Evolutionary conservation across 345 rosid species (phyloP).

Genomic region (Pistacia vera): DNA sequence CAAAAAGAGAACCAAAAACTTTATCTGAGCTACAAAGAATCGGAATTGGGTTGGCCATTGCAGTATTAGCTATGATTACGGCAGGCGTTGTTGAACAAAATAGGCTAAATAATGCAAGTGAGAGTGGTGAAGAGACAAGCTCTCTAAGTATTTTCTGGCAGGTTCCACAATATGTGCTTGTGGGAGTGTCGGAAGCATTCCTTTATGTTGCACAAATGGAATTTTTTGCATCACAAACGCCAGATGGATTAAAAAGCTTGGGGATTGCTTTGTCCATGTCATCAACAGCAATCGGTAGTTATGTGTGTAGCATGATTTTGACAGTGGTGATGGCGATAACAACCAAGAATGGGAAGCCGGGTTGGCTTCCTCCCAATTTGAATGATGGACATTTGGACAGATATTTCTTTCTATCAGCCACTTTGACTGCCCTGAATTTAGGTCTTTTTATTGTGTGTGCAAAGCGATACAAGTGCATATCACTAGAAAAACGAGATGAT

Average conservation of each 20-base stretch:
- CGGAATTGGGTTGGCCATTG: constrained; percentile 36
- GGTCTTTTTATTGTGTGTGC: constrained; percentile 18
- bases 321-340: constrained; percentile 34
- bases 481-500: constrained; percentile 19
- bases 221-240: constrained; percentile 35
- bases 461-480: constrained; percentile 20
- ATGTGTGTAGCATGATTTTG: constrained; percentile 29
- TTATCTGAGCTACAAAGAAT: constrained; percentile 33
- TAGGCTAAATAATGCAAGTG: constrained; percentile 26
- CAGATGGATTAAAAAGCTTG: constrained; percentile 38
- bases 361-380: constrained; percentile 45
- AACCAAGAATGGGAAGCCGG: constrained; percentile 22
- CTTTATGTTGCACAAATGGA: constrained; percentile 42
- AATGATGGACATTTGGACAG: constrained; percentile 42
- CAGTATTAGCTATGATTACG: constrained; percentile 22
- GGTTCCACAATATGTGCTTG: constrained; percentile 33
- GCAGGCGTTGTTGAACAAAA: constrained; percentile 38
- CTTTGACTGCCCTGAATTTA: constrained; percentile 20
- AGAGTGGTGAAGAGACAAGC: constrained; percentile 23
- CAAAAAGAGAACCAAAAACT: constrained; percentile 28
- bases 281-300: constrained; percentile 38
- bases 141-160: constrained; percentile 44
- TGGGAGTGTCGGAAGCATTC: constrained; percentile 41
- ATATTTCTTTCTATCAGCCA: constrained; percentile 39
- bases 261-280: constrained; percentile 40